Evolutionary conservation across 1,284 basidiomycete species (phyloP), one percentile per base, ranked within the genome.

Genomic region (Heliocybe sulcata): DNA sequence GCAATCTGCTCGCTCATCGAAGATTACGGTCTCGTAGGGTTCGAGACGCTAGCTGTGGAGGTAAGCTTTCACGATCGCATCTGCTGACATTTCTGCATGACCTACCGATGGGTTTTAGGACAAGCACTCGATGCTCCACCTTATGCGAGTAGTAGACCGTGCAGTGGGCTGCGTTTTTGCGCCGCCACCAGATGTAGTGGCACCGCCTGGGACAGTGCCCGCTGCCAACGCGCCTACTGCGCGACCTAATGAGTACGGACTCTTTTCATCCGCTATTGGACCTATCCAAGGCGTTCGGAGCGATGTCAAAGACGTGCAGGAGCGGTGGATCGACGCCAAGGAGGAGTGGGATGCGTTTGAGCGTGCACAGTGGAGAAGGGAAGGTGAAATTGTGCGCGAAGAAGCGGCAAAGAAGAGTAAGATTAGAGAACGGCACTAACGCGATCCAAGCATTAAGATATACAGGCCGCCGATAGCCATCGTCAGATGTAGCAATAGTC

Each of bases 21-120:
- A 67, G 96, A 98, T 66, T 98, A 87, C 68, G 80, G 87, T n/a
- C 80, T 98, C 11, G 94, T 99, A 25, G 90, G 91, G 0, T 99
- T 99, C 64, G 96, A 99, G 72, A 99, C 97, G 0, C 79, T 99
- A 0, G 95, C 94, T 0, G 93, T 98, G 14, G 94, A 98, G 77
- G 91, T 90, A 60, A 49, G 47, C 12, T 31, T 31, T 31, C 12
- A 31, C 29, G 4, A 31, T n/a, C 55, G 79, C 56, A 12, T 20
- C 35, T 53, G 29, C 42, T 49, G 27, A 26, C 47, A 9, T 6
- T 16, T 16, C 10, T 49, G 6, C 20, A 49, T 49, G 19, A 29
- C 29, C 29, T 31, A 4, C 29, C 29, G 29, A 49, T n/a, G 47
- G 12, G 23, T 19, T 19, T 25, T n/a, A 92, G 88, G 94, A 98